These are phyloP conservation scores for Symbiodinium pilosum DNA, from an alignment of 73 alveolate species.

Conservation along the genomic window DNA sequence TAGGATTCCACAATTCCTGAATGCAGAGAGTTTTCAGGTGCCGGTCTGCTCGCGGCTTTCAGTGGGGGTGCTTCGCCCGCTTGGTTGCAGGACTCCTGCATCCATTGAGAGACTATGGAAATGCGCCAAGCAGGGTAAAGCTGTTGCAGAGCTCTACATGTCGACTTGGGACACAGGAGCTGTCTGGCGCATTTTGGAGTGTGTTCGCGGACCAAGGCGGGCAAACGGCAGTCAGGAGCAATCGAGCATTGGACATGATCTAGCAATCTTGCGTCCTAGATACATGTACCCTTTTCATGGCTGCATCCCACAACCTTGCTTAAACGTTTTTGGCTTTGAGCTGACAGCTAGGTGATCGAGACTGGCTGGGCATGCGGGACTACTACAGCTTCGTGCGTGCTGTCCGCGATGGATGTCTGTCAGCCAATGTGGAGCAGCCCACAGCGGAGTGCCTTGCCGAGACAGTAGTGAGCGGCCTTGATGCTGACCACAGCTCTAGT, in stretches of 20 bases:
- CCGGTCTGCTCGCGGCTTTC: background rate
- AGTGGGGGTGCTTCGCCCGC: background rate
- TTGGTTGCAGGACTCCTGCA: background rate
- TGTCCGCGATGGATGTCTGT: slow-evolving; percentile 59
- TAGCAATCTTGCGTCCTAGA: no score
- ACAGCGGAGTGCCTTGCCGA: slow-evolving; percentile 23
- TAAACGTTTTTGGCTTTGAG: no score
- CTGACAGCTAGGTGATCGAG: slow-evolving; percentile 28
- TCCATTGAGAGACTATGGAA: no score
- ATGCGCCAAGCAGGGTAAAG: no score
- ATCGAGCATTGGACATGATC: no score
- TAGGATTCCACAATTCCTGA: no score
- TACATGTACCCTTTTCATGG: no score
- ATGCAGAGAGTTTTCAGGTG: background rate
- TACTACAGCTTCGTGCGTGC: slow-evolving; percentile 88
- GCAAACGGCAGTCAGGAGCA: background rate
- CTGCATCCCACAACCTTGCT: no score
- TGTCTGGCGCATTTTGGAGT: slow-evolving; percentile 50
- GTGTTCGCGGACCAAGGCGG: slow-evolving; percentile 60
- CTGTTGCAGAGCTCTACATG: no score
- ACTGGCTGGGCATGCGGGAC: slow-evolving; percentile 87
- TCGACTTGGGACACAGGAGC: background rate
- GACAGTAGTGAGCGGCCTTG: background rate
- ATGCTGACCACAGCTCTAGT: no score
- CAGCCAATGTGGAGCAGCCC: slow-evolving; percentile 38